Conservation (phyloP, 2,329 filamentous ascomycete species). For the Helotiales sp. region DNA sequence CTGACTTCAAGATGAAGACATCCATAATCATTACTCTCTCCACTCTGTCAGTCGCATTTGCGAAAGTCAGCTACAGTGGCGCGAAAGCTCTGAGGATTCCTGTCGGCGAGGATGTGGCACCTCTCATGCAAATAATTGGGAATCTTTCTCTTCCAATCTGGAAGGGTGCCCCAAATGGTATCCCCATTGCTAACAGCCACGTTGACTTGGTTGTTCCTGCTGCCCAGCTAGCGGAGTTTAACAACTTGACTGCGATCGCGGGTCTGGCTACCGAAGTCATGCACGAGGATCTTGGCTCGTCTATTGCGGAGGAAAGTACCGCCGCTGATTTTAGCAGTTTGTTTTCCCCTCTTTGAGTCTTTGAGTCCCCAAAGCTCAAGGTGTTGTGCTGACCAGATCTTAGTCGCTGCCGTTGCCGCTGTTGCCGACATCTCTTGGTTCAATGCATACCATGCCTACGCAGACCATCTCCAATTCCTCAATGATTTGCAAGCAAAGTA, state of each 20-base stretch:
- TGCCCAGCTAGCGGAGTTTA: constrained; percentile 39
- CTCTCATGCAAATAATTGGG: neutral
- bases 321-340: constrained; percentile 11
- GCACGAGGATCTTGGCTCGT: constrained; percentile 44
- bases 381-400: neutral
- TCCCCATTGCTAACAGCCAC: constrained; percentile 28
- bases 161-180: constrained; percentile 33
- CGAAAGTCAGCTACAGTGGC: neutral
- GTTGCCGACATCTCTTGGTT: constrained; percentile 52
- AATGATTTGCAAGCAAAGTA: constrained; percentile 46
- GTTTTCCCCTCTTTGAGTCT: neutral
- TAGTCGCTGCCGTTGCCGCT: constrained; percentile 22
- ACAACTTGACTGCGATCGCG: constrained; percentile 33
- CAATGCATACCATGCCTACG: constrained; percentile 52
- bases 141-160: constrained; percentile 34
- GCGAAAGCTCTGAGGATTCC: neutral
- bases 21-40: too few relatives aligned
- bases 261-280: constrained; percentile 37
- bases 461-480: constrained; percentile 51
- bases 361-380: neutral
- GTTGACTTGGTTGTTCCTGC: constrained; percentile 45
- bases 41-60: too few relatives aligned
- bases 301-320: constrained; percentile 41
- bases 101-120: neutral
- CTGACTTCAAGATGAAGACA: too few relatives aligned